Evolutionary conservation across 805 yeast species (phyloP), one percentile per base, ranked within the genome.

Genomic region (Saccharomycopsis lassenensis): DNA sequence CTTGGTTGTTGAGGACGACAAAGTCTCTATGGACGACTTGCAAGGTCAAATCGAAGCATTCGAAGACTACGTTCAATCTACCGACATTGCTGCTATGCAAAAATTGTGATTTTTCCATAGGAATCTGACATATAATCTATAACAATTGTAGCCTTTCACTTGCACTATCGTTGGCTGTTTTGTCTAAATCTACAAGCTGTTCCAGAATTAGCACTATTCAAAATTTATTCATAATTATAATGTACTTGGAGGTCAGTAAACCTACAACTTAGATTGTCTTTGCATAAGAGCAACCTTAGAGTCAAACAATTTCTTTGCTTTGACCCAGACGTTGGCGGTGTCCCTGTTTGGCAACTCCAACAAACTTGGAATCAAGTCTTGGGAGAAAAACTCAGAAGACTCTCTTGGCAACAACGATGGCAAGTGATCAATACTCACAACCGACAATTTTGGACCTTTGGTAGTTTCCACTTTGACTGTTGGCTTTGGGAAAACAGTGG

Each of bases 51-150:
- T 76, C 51, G 78, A 71, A 62, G 96, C 78, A 59, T 94, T 83
- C 63, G 98, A 91, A 75, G 99, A 91, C 72, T 93, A 86, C 72
- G 96, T 91, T 59, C 99, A 91, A 77, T 89, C 97, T 55, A 82
- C 95, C 50, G 99, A 91, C 67, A 65, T 91, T 64, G 95, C 94
- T 67, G 98, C 98, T 66, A 89, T 89, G 97, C 81, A 71, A 67
- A 89, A 89, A 73, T 74, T 89, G 69, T 89, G 85, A 77, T 70
- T n/a, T 19, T 30, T n/a, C 7, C 18, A n/a, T n/a, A n/a, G n/a
- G n/a, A 26, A 12, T 26, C 6, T 26, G n/a, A n/a, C n/a, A n/a
- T n/a, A n/a, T n/a, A n/a, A n/a, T n/a, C n/a, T n/a, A n/a, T n/a
- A n/a, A n/a, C n/a, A n/a, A 8, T 23, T 23, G 7, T 23, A 8